Percentiles rank a stretch among this genome's conserved stretches.
These are phyloP conservation scores for Aphanocladium album DNA, from an alignment of 2,329 filamentous ascomycete species.

Conservation along the genomic window DNA sequence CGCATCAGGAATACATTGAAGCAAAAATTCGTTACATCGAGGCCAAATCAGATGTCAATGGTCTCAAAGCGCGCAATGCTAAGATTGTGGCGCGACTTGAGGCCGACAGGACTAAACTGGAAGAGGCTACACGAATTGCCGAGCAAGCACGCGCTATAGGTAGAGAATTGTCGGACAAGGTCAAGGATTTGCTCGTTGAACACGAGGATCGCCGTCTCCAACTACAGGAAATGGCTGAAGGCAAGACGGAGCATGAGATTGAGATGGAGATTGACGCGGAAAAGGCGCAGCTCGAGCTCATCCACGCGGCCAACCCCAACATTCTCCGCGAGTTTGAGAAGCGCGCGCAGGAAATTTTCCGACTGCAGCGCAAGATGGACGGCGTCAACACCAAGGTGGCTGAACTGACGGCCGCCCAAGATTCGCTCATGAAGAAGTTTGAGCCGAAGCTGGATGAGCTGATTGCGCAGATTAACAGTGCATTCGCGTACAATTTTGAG, in stretches of 20 bases:
- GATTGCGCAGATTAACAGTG: conserved; percentile 75
- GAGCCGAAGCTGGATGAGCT: conserved; percentile 78
- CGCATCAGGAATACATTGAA: conserved; percentile 62
- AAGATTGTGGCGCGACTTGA: conserved; percentile 52
- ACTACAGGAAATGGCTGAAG: conserved; percentile 39
- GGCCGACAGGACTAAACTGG: conserved; percentile 36
- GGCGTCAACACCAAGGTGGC: conserved; percentile 51
- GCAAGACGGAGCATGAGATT: conserved; percentile 57
- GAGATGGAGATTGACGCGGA: conserved; percentile 70
- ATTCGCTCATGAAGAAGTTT: conserved; percentile 65
- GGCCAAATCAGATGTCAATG: conserved; percentile 71
- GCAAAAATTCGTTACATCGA: conserved; percentile 69
- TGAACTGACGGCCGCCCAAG: conserved; percentile 53
- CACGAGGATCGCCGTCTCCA: conserved; percentile 35
- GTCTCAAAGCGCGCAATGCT: conserved; percentile 60
- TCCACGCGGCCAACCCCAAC: conserved; percentile 70
- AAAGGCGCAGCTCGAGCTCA: conserved; percentile 69
- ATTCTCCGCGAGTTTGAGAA: conserved; percentile 74
- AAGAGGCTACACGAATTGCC: conserved; percentile 33
- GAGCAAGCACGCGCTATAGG: conserved; percentile 33
- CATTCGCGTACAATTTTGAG: conserved; percentile 89
- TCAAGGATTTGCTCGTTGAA: conserved; percentile 34
- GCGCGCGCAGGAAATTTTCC: conserved; percentile 64
- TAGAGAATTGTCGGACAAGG: conserved; percentile 27
- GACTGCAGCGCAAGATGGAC: conserved; percentile 52